Percentiles rank a stretch among this genome's conserved stretches.
Evolutionary conservation across 1,139 yeast genomes (phyloP).

Genomic region (Taphrina betulina): DNA sequence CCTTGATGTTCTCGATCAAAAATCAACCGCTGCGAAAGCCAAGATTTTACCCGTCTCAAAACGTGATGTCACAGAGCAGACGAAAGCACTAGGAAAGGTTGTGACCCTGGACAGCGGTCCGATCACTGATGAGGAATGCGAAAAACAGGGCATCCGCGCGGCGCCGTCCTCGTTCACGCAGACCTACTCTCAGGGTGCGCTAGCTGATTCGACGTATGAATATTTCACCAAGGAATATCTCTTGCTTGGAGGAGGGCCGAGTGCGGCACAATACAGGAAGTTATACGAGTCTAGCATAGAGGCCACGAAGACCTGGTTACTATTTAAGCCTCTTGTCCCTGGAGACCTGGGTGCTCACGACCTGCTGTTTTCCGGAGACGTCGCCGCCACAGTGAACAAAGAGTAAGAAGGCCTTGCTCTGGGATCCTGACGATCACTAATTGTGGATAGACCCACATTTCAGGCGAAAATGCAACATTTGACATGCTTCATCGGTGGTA

Average conservation of each 20-base stretch:
- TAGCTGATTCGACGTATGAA: conserved; percentile 94
- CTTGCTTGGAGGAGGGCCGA: conserved; percentile 51
- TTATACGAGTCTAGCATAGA: conserved; percentile 47
- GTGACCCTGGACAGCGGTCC: not conserved
- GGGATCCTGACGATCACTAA: too few species aligned
- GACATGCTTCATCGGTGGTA: conserved; percentile 73
- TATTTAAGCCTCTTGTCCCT: conserved; percentile 49
- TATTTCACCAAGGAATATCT: conserved; percentile 78
- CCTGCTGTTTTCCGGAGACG: conserved; percentile 50
- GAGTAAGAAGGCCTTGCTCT: too few species aligned
- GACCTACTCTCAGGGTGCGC: conserved; percentile 52
- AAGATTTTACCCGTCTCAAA: not conserved
- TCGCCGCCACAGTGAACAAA: too few species aligned
- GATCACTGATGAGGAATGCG: not conserved
- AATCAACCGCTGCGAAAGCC: not conserved
- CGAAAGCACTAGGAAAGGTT: not conserved
- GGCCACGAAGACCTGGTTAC: conserved; percentile 48
- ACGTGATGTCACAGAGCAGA: not conserved
- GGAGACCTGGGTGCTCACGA: conserved; percentile 47
- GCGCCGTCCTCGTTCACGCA: not conserved
- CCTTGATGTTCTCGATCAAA: not conserved
- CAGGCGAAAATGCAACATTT: conserved; percentile 51
- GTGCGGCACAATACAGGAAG: conserved; percentile 42
- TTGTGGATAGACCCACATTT: conserved; percentile 35
- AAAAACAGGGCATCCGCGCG: conserved; percentile 14